A percentile compares a stretch with the other conserved stretches of the same genome.
These are phyloP conservation scores for Mangifera indica DNA, from an alignment of 345 rosid genomes.

Conservation along the genomic window DNA sequence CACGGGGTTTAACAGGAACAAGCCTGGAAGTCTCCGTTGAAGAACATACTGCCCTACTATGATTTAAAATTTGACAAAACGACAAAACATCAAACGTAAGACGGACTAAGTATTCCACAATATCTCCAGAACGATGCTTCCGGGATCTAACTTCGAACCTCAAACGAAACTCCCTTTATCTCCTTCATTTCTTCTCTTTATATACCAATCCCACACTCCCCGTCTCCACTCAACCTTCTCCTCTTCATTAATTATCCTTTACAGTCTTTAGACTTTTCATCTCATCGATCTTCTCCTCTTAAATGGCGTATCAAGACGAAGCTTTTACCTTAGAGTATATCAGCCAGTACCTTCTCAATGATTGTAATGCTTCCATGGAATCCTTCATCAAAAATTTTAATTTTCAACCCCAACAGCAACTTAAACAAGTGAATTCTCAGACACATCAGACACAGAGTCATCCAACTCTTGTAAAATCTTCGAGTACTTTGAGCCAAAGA, in stretches of 20 bases:
- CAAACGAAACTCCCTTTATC: constrained; percentile 1
- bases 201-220: constrained; percentile 21
- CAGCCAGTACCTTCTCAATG: constrained; percentile 56
- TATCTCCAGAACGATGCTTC: constrained; percentile 26
- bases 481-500: constrained; percentile 56
- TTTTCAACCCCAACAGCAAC: not conserved
- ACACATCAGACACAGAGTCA: constrained; percentile 13
- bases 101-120: too few species aligned
- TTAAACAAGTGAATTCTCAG: not conserved
- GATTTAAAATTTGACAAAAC: not conserved
- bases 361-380: not conserved
- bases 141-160: constrained; percentile 31
- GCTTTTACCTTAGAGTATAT: constrained; percentile 53
- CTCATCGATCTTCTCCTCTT: not conserved
- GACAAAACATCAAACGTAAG: not conserved
- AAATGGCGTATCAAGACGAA: constrained; percentile 35
- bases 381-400: not conserved
- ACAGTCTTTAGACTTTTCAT: not conserved
- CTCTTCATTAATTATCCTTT: not conserved
- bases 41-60: not conserved
- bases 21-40: not conserved
- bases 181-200: constrained; percentile 9
- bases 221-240: constrained; percentile 30
- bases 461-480: constrained; percentile 20
- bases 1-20: not conserved